Conservation (phyloP, 139 green algal species). For the Chlorella sp. region DNA sequence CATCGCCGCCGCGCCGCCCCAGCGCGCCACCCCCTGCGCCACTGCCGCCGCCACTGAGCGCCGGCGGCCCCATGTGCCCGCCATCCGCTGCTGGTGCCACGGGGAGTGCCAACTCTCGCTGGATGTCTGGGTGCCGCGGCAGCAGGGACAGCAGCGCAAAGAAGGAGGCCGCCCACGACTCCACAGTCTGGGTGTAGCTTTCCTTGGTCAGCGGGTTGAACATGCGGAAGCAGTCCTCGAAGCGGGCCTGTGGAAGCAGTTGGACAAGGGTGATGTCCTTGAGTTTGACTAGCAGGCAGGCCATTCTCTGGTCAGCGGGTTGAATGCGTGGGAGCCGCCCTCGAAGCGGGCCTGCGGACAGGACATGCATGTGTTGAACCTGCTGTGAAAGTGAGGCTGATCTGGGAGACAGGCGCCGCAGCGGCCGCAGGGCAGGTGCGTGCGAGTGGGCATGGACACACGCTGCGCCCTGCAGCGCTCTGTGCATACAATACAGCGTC, state of each 20-base stretch:
- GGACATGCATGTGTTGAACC: too few relatives aligned
- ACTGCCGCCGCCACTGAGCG: neutral
- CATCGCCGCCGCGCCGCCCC: neutral
- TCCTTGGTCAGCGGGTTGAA: conserved; percentile 90
- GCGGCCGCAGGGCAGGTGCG: too few relatives aligned
- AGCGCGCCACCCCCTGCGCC: neutral
- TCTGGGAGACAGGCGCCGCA: too few relatives aligned
- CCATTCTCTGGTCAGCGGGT: too few relatives aligned
- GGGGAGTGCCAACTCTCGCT: neutral
- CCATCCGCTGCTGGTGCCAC: neutral
- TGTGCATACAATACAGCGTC: too few relatives aligned
- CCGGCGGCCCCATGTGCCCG: neutral
- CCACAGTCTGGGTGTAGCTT: conserved; percentile 51
- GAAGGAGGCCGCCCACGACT: conserved; percentile 66
- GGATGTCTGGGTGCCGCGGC: conserved; percentile 62
- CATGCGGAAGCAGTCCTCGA: conserved; percentile 95
- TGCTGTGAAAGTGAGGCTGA: too few relatives aligned
- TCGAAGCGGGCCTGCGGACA: too few relatives aligned
- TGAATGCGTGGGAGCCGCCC: too few relatives aligned
- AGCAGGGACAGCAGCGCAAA: conserved; percentile 73
- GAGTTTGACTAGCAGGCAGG: too few relatives aligned
- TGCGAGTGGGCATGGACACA: too few relatives aligned
- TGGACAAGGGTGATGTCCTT: too few relatives aligned
- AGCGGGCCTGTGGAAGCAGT: conserved; percentile 26
- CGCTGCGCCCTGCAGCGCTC: too few relatives aligned